Evolutionary conservation across 345 rosid genomes (phyloP), one percentile per base, ranked within the genome.

Genomic region (Linum trigynum): DNA sequence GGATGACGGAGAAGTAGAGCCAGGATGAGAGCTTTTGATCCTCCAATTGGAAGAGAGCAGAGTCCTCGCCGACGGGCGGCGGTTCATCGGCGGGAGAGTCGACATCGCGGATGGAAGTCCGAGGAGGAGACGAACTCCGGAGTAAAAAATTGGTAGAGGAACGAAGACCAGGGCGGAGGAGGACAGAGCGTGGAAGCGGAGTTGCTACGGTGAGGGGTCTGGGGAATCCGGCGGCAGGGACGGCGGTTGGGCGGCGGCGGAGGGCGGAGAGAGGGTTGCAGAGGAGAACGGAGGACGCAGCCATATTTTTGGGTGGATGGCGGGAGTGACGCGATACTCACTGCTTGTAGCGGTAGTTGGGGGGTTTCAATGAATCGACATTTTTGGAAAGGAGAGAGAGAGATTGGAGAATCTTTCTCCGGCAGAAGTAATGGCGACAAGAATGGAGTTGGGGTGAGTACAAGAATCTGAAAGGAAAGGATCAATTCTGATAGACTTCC

Each of bases 1-100:
- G 69, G 55, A 90, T 73, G 39, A 81, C 37, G 8, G 73, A 57
- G 72, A 92, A 92, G 72, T 78, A 81, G 43, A 88, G 64, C 98
- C 98, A 92, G 10, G 97, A 92, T 35, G 81, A 67, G 5, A 86
- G 56, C 77, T 70, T 92, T 78, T 92, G 94, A 51, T 85, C 69
- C 40, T 75, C 84, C 71, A 92, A 72, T 45, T 85, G 83, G 56
- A 92, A 92, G 35, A 65, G 82, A 0, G 96, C 97, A 11, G 97
- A 84, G 66, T 92, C 98, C 74, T 90, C 98, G 0, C 96, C 97
- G 12, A 80, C 76, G 61, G 73, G 61, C 0, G 78, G 65, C 42
- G 38, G 69, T 23, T 56, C 67, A 70, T 17, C 79, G 50, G 36
- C 40, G 75, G 2, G 77, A 58, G 57, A 76, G 39, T 80, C 77